Conservation (phyloP, 164 flowering plant genomes). For the Stephania cephalantha region DNA sequence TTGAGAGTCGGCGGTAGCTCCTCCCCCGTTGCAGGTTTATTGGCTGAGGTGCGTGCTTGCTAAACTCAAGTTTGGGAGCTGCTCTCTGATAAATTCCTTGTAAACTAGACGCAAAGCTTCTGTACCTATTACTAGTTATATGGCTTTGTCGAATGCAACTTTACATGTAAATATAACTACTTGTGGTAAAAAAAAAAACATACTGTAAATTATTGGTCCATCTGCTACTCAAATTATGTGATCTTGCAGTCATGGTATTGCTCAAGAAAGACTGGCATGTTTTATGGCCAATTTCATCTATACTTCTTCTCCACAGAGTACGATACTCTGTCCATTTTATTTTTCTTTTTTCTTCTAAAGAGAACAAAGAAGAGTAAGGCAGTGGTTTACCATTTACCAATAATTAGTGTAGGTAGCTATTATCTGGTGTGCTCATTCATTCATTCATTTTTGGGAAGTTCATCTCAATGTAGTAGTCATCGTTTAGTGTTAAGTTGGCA, state of each 20-base stretch:
- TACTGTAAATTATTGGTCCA: neutral
- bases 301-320: too few species aligned
- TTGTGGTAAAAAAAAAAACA: too few species aligned
- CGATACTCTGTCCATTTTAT: too few species aligned
- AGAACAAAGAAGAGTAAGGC: too few species aligned
- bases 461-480: too few species aligned
- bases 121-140: neutral
- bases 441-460: too few species aligned
- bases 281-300: too few species aligned
- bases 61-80: constrained; percentile 13
- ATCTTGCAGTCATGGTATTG: neutral
- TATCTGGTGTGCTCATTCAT: too few species aligned
- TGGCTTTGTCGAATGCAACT: neutral
- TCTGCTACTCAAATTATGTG: neutral
- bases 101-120: neutral
- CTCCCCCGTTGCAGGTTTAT: constrained; percentile 31
- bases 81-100: neutral
- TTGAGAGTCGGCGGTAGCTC: constrained; percentile 40
- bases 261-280: neutral
- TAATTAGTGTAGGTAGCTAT: too few species aligned
- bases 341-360: too few species aligned
- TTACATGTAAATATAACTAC: neutral
- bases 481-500: too few species aligned
- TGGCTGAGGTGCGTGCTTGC: constrained; percentile 53
- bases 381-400: too few species aligned